Evolutionary conservation across 257 asterid species (phyloP), one percentile per base, ranked within the genome.

Genomic region (Paulownia fortunei): DNA sequence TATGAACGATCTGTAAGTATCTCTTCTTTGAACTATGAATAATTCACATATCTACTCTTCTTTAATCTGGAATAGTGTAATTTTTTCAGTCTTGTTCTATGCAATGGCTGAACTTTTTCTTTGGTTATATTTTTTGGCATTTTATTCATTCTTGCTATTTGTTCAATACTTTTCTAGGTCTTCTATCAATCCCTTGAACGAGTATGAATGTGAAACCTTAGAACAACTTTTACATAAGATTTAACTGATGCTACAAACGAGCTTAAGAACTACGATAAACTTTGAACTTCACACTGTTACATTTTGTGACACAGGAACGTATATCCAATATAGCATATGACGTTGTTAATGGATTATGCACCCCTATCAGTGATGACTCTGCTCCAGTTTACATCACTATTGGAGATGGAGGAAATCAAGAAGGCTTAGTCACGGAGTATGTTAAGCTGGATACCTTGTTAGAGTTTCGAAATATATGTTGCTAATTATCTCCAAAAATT

Each of bases 391-490:
- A 92, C 21, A 87, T 90, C 18, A 90, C 93, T 10, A 86, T 92
- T 7, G 94, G 96, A 61, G 96, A 92, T 63, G 94, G 96, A 76
- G 97, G 97, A 51, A 92, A 90, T 78, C 90, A 81, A 9, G 97
- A 90, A 80, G 96, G 94, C 73, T 77, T 90, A 39, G 89, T 88
- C 30, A 86, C 76, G 47, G 83, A 84, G 97, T 91, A 88, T 34
- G 82, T 52, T 18, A 10, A 23, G 59, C 75, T 72, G 26, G 36
- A 73, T 21, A 32, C 32, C 3, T 13, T 36, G 6, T 39, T 44
- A 65, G 3, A 34, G 34, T 63, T 39, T 36, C 23, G 24, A 30
- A 24, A 7, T 0, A 27, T 10, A 30, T 42, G 26, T 4, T 62
- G 65, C 11, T 10, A 18, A 69, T 64, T 8, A 26, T 18, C 23